These are phyloP conservation scores for Pueraria montana DNA, from an alignment of 306 rosid genomes.

Conservation along the genomic window DNA sequence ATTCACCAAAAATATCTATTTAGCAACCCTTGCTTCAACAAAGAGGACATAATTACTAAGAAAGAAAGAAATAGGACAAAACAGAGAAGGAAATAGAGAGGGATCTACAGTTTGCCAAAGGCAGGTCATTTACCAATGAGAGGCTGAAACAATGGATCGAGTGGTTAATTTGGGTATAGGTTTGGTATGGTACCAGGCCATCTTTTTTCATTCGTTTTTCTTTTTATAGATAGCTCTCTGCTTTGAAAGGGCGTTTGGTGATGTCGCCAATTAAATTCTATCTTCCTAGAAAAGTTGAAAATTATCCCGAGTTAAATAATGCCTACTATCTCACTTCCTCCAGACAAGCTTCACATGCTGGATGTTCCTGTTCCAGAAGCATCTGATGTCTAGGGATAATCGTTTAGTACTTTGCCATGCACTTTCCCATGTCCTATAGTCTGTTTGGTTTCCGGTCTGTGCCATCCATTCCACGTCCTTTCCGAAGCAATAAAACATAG, in stretches of 20 bases:
- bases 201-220: not conserved
- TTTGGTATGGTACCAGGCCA: not conserved
- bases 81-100: too few relatives aligned
- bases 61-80: too few relatives aligned
- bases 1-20: too few relatives aligned
- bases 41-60: too few relatives aligned
- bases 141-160: too few relatives aligned
- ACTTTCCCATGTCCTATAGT: not conserved
- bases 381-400: not conserved
- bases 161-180: too few relatives aligned
- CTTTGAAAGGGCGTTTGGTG: not conserved
- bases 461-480: too few relatives aligned
- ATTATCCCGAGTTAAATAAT: not conserved
- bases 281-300: not conserved
- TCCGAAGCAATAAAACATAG: too few relatives aligned
- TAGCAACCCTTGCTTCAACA: too few relatives aligned
- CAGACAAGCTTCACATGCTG: not conserved
- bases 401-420: not conserved
- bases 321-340: not conserved
- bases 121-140: too few relatives aligned
- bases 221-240: not conserved
- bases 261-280: not conserved
- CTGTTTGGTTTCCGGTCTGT: too few relatives aligned
- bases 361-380: conserved; percentile 16
- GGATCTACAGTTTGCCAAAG: too few relatives aligned